A percentile compares a stretch with the other conserved stretches of the same genome.
Evolutionary conservation across 495 filamentous ascomycete species (phyloP).

Genomic region (Bathelium albidoporum): DNA sequence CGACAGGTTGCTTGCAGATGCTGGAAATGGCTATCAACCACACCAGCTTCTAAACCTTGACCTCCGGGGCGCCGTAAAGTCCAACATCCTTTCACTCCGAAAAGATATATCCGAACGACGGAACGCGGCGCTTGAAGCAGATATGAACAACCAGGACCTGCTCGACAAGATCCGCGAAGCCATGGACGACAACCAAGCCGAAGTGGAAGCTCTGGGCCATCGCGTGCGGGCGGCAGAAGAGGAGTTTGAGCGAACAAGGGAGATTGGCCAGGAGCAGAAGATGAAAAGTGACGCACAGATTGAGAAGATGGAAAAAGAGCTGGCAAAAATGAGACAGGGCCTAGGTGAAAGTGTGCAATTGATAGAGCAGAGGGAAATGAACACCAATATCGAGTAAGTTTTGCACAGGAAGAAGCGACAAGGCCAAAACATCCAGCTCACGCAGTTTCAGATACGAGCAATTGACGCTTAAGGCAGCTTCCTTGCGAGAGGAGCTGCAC

Average conservation of each 20-base stretch:
- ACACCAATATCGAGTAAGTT: constrained; percentile 80
- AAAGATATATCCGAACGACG: constrained; percentile 84
- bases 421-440: constrained; percentile 3
- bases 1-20: constrained; percentile 67
- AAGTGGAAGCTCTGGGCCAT: constrained; percentile 87
- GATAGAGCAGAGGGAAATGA: constrained; percentile 94
- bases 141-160: constrained; percentile 82
- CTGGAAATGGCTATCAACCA: constrained; percentile 77
- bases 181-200: constrained; percentile 83
- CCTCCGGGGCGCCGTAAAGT: constrained; percentile 69
- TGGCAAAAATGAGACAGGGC: constrained; percentile 78
- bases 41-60: constrained; percentile 79
- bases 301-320: constrained; percentile 95
- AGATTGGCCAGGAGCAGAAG: constrained; percentile 78
- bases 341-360: constrained; percentile 82
- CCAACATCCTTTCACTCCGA: constrained; percentile 61
- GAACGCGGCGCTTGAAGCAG: constrained; percentile 68
- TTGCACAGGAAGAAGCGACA: background rate
- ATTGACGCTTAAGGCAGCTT: constrained; percentile 68
- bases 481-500: constrained; percentile 84
- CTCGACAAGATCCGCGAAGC: constrained; percentile 88
- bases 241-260: constrained; percentile 88
- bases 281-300: constrained; percentile 82
- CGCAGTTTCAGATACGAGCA: constrained; percentile 63
- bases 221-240: constrained; percentile 73